Base-by-base conservation (phyloP, 2,329 filamentous ascomycete species). In the Eutypa lata region DNA sequence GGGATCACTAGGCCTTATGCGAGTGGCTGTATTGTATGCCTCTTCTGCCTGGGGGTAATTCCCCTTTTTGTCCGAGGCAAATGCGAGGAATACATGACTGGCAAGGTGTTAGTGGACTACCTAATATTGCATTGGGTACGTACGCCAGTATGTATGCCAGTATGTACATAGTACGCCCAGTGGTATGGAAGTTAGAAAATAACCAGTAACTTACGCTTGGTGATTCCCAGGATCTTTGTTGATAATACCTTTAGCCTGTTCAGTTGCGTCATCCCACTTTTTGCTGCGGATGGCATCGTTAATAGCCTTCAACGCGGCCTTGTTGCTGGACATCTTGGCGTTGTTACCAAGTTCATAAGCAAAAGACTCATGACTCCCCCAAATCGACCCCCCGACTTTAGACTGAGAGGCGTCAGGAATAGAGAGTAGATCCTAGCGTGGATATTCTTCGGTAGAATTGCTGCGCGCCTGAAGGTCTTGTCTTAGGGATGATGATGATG, bases 31-130 rank as follows among this genome's bases (percentile, higher is more conserved):
- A 40, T 80, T 77, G 70, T 97, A 97, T 1, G 86, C 83, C 33
- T 79, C 81, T 61, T 94, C 91, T 0, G 94, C 86, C 40, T 90
- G 87, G 7, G 88, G 84, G 7, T 80, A 73, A 55, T 85, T 81
- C 55, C 84, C 83, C 56, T 88, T 81, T 68, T 91, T 94, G 69
- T 96, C 91, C 45, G 88, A 77, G 2, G 90, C 89, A 68, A 95
- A 90, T 2, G 90, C 94, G 18, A 96, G 76, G 66, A 97, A 95
- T n/a, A 97, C 80, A 59, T 90, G 83, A 24, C 88, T 90, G 42
- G 42, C 33, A 19, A 46, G 35, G 19, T 43, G 38, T 38, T 46
- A 28, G 47, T 49, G 22, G 21, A 37, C n/a, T n/a, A 19, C 14
- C 46, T 18, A 24, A 28, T 10, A 26, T 14, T 19, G 21, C 35